Conservation (phyloP, 257 asterid genomes). For the Solanum paucissectum region DNA sequence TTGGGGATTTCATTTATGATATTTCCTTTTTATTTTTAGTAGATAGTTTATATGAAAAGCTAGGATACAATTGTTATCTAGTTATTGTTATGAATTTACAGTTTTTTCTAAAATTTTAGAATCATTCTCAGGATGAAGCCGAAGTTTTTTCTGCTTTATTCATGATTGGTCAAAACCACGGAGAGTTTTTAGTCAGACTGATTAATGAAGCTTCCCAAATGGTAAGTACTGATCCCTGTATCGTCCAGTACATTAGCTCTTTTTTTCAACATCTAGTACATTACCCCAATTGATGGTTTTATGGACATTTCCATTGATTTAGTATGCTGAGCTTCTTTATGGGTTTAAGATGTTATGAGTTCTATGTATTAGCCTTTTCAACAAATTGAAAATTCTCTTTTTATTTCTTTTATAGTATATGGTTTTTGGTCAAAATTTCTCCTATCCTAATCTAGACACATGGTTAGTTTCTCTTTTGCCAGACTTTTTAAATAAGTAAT, state of each 20-base stretch:
- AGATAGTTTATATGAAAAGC: neutral
- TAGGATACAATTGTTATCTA: neutral
- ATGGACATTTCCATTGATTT: neutral
- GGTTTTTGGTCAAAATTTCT: neutral
- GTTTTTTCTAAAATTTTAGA: neutral
- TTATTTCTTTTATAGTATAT: neutral
- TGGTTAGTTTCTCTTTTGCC: neutral
- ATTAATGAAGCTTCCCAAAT: conserved; percentile 42
- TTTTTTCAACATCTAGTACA: neutral
- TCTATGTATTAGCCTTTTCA: neutral
- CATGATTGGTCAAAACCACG: conserved; percentile 56
- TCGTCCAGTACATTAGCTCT: neutral
- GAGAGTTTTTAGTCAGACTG: conserved; percentile 43
- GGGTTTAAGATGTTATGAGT: neutral
- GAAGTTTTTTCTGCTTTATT: conserved; percentile 43
- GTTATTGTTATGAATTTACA: neutral
- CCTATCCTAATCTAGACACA: neutral
- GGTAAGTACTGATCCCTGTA: conserved; percentile 32
- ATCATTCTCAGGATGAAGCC: conserved; percentile 69
- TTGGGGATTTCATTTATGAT: neutral
- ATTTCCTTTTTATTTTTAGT: neutral
- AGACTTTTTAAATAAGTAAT: neutral
- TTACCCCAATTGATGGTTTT: neutral
- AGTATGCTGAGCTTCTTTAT: neutral
- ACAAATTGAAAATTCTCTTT: neutral